Base-by-base conservation (phyloP, 1,284 basidiomycete species). In the Uromyces viciae-fabae region DNA sequence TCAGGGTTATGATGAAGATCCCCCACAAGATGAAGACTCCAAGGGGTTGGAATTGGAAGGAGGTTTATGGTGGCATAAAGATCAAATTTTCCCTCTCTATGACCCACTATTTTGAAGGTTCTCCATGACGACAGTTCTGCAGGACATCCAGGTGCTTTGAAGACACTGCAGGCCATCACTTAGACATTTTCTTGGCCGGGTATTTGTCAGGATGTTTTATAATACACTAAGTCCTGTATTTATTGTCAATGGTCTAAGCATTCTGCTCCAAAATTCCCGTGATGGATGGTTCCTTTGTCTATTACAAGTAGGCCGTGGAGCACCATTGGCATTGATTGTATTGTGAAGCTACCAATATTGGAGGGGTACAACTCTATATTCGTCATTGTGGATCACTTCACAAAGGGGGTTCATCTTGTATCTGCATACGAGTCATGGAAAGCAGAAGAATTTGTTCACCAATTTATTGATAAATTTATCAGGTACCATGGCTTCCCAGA, bases 281-380 rank as follows among this genome's bases (percentile, higher is more conserved):
- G 72, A 22, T 25, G 8, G 14, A 19, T 40, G 9, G 7, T 15
- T 31, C 72, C 43, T 8, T 31, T 33, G 15, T 17, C 43, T 19
- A 33, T 56, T 22, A 43, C 11, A 25, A 22, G 7, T 56, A 19
- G 72, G 36, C 72, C 72, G 17, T 74, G 72, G 49, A 28, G n/a
- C 28, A 40, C 36, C 8, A 74, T 74, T 56, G 72, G 72, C 11
- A 74, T 74, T 8, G 43, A 54, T 31, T 36, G 17, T 19, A 74
- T 74, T 15, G 72, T 74, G 3, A 52, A 74, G 52, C 52, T 74
- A 56, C 72, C 72, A 9, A 28, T 54, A 25, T 58, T 46, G 42
- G 25, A 52, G n/a, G 25, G 28, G 19, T 74, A 54, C 56, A 33
- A 74, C 36, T 74, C 72, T 11, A 74, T 74, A 8, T 38, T 74